Conservation (phyloP, 768 basidiomycete species). For the Leucocoprinus leucothites region DNA sequence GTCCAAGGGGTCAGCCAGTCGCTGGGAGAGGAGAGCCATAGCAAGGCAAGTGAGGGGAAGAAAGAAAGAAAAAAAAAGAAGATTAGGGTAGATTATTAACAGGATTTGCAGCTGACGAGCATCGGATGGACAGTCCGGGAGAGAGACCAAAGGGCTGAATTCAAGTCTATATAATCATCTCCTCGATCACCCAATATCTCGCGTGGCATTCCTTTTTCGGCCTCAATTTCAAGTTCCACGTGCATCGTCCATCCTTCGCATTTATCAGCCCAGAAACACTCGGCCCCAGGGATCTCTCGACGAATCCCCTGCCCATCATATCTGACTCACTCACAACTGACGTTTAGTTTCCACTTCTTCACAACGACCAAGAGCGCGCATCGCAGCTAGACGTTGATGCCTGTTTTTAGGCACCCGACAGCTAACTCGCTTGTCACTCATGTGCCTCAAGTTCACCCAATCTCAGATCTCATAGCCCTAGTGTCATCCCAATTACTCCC, state of each 20-base stretch:
- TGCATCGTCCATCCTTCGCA: neutral
- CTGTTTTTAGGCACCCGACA: slow-evolving; percentile 1
- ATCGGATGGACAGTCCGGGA: neutral
- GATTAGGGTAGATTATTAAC: slow-evolving; percentile 5
- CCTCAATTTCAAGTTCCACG: neutral
- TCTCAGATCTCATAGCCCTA: neutral
- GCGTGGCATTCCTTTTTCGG: slow-evolving; percentile 11
- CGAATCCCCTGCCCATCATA: slow-evolving; percentile 2
- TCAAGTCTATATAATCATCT: neutral
- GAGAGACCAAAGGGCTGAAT: neutral
- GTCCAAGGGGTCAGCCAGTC: slow-evolving; percentile 13
- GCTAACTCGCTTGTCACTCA: neutral
- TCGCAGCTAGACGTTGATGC: slow-evolving; percentile 1
- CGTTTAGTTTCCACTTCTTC: neutral
- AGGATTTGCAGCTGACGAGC: too few relatives aligned
- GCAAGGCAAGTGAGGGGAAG: neutral
- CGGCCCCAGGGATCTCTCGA: neutral
- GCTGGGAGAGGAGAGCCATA: slow-evolving; percentile 7
- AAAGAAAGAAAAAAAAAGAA: slow-evolving; percentile 7
- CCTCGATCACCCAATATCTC: neutral
- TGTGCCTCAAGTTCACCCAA: neutral
- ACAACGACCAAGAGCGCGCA: slow-evolving; percentile 1
- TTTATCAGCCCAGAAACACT: slow-evolving; percentile 8
- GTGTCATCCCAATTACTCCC: slow-evolving; percentile 1
- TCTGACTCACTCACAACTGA: neutral